phyloP scores from a whole-genome alignment of 805 yeast genomes.

The Metschnikowia gelsemii region DNA sequence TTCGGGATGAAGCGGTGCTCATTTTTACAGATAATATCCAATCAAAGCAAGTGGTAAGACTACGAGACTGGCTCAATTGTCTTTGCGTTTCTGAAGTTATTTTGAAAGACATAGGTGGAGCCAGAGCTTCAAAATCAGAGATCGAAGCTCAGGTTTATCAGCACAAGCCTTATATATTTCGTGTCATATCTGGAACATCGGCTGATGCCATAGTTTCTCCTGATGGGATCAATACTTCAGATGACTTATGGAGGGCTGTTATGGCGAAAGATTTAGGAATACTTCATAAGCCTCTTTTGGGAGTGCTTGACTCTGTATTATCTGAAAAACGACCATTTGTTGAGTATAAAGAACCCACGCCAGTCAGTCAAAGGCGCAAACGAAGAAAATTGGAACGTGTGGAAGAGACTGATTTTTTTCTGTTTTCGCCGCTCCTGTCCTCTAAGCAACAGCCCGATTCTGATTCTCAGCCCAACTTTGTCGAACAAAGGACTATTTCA shows the following conservation, averaged over 20 bases:
- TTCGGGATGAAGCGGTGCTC: conserved; percentile 15
- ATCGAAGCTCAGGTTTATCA: background rate
- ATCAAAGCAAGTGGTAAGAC: conserved; percentile 8
- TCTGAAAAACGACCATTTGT: conserved; percentile 1
- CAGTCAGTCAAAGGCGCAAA: conserved; percentile 23
- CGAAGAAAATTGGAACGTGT: conserved; percentile 35
- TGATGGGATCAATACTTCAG: conserved; percentile 2
- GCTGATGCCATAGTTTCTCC: background rate
- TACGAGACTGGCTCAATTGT: conserved; percentile 19
- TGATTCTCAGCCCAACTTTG: background rate
- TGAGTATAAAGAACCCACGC: background rate
- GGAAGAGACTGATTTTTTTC: conserved; percentile 36
- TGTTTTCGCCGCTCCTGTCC: conserved; percentile 22
- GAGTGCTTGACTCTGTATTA: background rate
- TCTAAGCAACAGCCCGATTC: background rate
- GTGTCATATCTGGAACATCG: background rate
- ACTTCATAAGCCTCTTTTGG: background rate
- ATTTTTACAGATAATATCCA: conserved; percentile 5
- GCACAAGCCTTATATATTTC: background rate
- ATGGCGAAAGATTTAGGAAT: conserved; percentile 2
- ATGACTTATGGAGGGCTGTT: conserved; percentile 17
- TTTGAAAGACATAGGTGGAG: background rate
- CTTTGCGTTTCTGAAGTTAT: conserved; percentile 11
- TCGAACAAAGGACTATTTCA: too few species aligned
- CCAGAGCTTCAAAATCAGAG: background rate